Base-by-base conservation (phyloP, 1,284 basidiomycete genomes). In the Cryptococcus depauperatus region DNA sequence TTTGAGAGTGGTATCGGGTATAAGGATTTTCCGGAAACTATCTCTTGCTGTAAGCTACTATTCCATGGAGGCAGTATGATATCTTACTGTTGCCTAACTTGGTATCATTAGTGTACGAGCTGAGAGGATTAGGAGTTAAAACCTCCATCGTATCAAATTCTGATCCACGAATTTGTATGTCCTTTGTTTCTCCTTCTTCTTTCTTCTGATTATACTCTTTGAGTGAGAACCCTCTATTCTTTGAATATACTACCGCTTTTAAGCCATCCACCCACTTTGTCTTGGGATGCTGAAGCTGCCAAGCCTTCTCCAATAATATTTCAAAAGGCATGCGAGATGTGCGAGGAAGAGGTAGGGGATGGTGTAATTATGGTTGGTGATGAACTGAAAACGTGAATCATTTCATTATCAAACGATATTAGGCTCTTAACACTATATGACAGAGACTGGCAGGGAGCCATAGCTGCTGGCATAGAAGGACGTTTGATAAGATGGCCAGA, bases 351-450 rank as follows among this genome's bases (percentile, higher is more conserved):
- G 5, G 26, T 37, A 1, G 61, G 60, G 1, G 47, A 60, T 25
- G 69, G 68, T 7, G 62, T 68, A 3, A 44, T 72, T 21, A 68
- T 71, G 65, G 55, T 72, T 8, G 70, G 70, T 0, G 70, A 72
- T 45, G 70, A 72, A 53, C 55, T 71, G 9, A 57, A 63, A 32
- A 69, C 69, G 68, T 70, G 46, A 54, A 68, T 64, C 16, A 27
- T 14, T 9, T 21, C 10, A 19, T 5, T 23, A 16, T 9, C 10
- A n/a, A 40, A 21, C 13, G 8, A 21, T 16, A 5, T 5, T n/a
- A 28, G 11, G 19, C 27, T 7, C 18, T 14, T 18, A 19, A 11
- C 14, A 10, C 14, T 28, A 5, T 18, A 56, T 7, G 6, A 4
- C 23, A 72, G 70, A 3, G 70, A 72, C 48, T 72, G 62, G 32